Conservation (phyloP, 1,284 basidiomycete genomes). For the Gomphus bonarii region DNA sequence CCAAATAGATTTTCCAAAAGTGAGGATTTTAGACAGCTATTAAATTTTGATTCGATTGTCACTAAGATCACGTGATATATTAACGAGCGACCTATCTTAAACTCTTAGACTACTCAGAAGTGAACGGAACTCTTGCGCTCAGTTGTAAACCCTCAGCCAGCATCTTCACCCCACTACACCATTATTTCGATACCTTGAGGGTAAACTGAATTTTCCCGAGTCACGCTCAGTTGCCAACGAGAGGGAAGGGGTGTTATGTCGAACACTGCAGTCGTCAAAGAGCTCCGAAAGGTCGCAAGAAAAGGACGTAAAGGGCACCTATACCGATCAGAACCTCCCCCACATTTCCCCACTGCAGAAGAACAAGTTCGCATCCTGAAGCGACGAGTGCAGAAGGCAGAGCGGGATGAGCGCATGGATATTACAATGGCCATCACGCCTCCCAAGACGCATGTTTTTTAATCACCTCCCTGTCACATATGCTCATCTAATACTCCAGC, state of each 20-base stretch:
- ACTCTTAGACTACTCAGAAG: too few relatives aligned
- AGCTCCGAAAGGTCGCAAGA: background rate
- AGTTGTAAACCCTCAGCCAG: too few relatives aligned
- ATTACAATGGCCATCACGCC: conserved; percentile 27
- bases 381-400: conserved; percentile 26
- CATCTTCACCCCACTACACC: too few relatives aligned
- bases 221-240: too few relatives aligned
- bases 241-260: background rate
- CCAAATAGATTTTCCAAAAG: too few relatives aligned
- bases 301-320: conserved; percentile 1
- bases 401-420: conserved; percentile 33
- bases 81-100: too few relatives aligned
- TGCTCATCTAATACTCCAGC: conserved; percentile 12
- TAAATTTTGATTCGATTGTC: too few relatives aligned
- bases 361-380: conserved; percentile 5
- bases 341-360: conserved; percentile 1
- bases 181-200: too few relatives aligned
- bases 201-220: too few relatives aligned
- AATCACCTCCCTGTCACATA: background rate
- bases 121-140: too few relatives aligned
- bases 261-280: background rate
- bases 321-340: background rate
- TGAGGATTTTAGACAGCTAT: too few relatives aligned
- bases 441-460: conserved; percentile 24
- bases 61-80: too few relatives aligned